Evolutionary conservation across 2,329 filamentous ascomycete species (phyloP).

Genomic region (Microcera coccophila): DNA sequence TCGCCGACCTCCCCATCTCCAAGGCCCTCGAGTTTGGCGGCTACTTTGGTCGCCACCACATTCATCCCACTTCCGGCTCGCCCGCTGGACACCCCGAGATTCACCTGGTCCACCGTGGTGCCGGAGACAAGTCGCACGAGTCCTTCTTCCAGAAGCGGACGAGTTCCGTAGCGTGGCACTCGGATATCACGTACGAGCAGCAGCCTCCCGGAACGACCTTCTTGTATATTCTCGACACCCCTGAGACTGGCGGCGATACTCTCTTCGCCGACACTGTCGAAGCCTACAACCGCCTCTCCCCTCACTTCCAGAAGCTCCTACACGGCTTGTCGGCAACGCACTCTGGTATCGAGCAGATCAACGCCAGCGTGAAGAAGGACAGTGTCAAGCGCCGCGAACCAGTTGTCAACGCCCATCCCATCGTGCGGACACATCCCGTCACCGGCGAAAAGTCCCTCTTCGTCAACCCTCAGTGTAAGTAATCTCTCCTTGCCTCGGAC

Average conservation of each 20-base stretch:
- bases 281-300: slow-evolving; percentile 77
- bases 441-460: slow-evolving; percentile 83
- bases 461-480: slow-evolving; percentile 77
- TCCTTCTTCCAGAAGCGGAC: slow-evolving; percentile 65
- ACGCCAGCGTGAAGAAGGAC: slow-evolving; percentile 61
- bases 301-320: slow-evolving; percentile 72
- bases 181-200: slow-evolving; percentile 80
- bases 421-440: slow-evolving; percentile 75
- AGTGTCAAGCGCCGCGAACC: slow-evolving; percentile 73
- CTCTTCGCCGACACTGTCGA: slow-evolving; percentile 75
- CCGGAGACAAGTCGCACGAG: slow-evolving; percentile 43
- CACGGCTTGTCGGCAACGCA: slow-evolving; percentile 79
- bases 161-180: slow-evolving; percentile 84
- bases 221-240: slow-evolving; percentile 80
- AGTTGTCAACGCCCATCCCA: slow-evolving; percentile 68
- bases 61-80: slow-evolving; percentile 73
- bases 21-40: slow-evolving; percentile 65
- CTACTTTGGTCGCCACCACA: slow-evolving; percentile 79
- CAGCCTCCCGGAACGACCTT: slow-evolving; percentile 91
- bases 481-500: background rate
- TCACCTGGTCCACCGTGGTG: slow-evolving; percentile 73
- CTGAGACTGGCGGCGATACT: slow-evolving; percentile 77
- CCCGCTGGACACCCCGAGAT: slow-evolving; percentile 71
- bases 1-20: slow-evolving; percentile 64
- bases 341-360: slow-evolving; percentile 76